phyloP scores from a whole-genome alignment of 2,329 filamentous ascomycete genomes.

The Cordyceps pruinosa region DNA sequence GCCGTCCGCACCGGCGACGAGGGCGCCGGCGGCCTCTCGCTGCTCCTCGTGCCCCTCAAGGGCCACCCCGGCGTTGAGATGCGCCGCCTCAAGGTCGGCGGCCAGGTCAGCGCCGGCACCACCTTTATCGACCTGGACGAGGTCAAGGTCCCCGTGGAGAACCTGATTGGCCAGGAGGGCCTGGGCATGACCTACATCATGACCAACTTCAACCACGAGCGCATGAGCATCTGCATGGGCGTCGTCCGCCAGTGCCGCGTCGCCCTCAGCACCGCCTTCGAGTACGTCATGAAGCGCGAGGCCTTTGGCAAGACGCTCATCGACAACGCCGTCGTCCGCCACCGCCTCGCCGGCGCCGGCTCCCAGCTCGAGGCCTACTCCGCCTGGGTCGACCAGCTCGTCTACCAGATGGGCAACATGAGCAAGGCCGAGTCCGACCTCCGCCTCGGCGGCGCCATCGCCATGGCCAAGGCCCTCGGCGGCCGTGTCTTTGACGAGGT shows the following conservation, averaged over 20 bases:
- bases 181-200: conserved; percentile 39
- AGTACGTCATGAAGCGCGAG: conserved; percentile 30
- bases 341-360: conserved; percentile 61
- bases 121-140: conserved; percentile 48
- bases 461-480: conserved; percentile 64
- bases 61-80: conserved; percentile 14
- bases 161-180: conserved; percentile 46
- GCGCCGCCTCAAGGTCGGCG: conserved; percentile 52
- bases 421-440: conserved; percentile 51
- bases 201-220: conserved; percentile 47
- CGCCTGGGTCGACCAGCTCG: conserved; percentile 65
- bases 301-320: conserved; percentile 46
- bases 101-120: conserved; percentile 57
- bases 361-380: conserved; percentile 60
- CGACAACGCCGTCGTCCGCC: conserved; percentile 65
- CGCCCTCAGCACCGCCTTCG: conserved; percentile 27
- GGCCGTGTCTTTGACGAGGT: conserved; percentile 67
- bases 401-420: conserved; percentile 59
- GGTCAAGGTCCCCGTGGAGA: conserved; percentile 44
- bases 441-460: conserved; percentile 64
- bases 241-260: conserved; percentile 19
- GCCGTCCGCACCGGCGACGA: conserved; percentile 52
- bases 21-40: conserved; percentile 45
- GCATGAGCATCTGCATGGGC: conserved; percentile 21
- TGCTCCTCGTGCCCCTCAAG: conserved; percentile 46